Evolutionary conservation across 352 stramenopile genomes (phyloP).

Genomic region (Globisporangium emineosum): DNA sequence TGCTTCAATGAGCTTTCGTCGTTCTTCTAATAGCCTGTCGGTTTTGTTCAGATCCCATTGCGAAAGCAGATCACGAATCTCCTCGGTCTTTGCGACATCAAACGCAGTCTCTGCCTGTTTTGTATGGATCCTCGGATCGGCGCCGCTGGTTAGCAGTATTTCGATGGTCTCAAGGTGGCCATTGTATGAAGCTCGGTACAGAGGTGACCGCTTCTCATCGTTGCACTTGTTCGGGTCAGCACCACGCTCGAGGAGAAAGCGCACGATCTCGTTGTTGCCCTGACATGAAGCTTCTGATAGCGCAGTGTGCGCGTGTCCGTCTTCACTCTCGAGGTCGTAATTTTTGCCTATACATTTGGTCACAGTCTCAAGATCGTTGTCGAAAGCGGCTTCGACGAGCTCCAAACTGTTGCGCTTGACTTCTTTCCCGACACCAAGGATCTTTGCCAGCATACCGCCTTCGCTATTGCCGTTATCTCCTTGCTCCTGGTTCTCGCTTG

Average conservation of each 20-base stretch:
- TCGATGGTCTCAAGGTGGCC: constrained; percentile 67
- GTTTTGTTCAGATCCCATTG: constrained; percentile 76
- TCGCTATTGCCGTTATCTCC: constrained; percentile 5
- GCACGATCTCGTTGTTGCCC: constrained; percentile 65
- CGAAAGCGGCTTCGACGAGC: constrained; percentile 88
- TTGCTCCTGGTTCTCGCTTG: constrained; percentile 9
- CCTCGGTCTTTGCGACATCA: constrained; percentile 81
- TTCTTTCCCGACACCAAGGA: constrained; percentile 55
- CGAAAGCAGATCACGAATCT: constrained; percentile 53
- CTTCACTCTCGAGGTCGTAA: constrained; percentile 84
- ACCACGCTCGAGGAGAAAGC: constrained; percentile 66
- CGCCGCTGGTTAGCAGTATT: constrained; percentile 68
- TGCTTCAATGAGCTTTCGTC: constrained; percentile 60
- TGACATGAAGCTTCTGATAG: constrained; percentile 87
- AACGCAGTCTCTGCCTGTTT: constrained; percentile 82
- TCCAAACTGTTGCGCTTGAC: constrained; percentile 72
- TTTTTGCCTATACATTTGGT: constrained; percentile 77
- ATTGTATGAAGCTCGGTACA: constrained; percentile 88
- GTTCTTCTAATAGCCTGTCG: constrained; percentile 57
- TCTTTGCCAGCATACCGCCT: constrained; percentile 33
- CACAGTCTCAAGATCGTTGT: constrained; percentile 77
- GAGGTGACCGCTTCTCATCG: constrained; percentile 73
- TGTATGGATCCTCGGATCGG: constrained; percentile 61
- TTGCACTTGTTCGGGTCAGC: constrained; percentile 87
- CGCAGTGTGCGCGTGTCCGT: constrained; percentile 83